A percentile compares a stretch with the other conserved stretches of the same genome.
These are phyloP conservation scores for Periconia sp. DNA, from an alignment of 2,329 filamentous ascomycete genomes.

Conservation along the genomic window DNA sequence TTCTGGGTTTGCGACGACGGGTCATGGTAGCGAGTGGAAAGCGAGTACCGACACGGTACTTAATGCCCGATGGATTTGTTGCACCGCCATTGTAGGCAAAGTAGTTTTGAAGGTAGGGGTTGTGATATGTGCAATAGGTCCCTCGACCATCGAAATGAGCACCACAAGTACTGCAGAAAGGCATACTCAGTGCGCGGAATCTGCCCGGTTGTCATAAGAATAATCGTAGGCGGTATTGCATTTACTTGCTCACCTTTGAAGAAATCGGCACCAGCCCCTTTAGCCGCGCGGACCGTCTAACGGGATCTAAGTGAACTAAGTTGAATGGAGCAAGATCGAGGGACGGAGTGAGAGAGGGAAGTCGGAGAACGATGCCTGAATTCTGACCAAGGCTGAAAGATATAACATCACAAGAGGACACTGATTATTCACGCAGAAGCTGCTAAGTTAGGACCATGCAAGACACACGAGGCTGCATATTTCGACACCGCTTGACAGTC, in stretches of 20 bases:
- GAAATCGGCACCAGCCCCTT: too few species aligned
- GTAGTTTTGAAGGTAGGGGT: not conserved
- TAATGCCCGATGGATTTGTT: constrained; percentile 5
- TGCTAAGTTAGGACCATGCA: too few species aligned
- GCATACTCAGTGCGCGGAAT: too few species aligned
- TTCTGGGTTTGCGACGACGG: constrained; percentile 1
- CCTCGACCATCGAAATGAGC: constrained; percentile 16
- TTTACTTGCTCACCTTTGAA: too few species aligned
- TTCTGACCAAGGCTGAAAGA: not conserved
- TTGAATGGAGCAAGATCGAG: too few species aligned
- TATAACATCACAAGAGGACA: too few species aligned
- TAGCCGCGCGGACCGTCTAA: too few species aligned
- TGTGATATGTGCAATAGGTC: constrained; percentile 19
- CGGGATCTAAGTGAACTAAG: too few species aligned
- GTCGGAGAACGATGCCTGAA: not conserved
- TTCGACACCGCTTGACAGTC: constrained; percentile 9
- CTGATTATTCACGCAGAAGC: too few species aligned
- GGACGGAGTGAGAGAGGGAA: too few species aligned
- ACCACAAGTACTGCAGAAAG: constrained; percentile 16
- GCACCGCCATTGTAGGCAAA: constrained; percentile 14
- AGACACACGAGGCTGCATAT: constrained; percentile 20
- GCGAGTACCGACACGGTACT: constrained; percentile 8
- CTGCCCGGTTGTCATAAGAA: too few species aligned
- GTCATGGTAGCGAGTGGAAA: not conserved
- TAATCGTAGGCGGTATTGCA: too few species aligned